Conservation (phyloP, 768 basidiomycete genomes). For the Chalciporus pseudorubinellus region DNA sequence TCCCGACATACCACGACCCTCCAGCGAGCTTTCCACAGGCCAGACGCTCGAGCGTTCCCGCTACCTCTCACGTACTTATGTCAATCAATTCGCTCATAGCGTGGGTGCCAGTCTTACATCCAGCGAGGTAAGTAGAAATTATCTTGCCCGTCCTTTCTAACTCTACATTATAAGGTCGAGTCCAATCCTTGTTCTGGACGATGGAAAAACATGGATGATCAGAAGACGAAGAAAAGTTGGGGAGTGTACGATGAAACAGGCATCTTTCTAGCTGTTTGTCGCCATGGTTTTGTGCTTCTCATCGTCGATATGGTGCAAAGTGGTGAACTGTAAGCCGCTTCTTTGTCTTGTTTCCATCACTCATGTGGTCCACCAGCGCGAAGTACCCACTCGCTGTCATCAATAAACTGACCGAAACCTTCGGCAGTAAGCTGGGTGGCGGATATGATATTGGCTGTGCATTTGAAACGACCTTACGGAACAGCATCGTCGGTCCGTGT, state of each 20-base stretch:
- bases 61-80: background rate
- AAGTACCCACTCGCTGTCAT: constrained; percentile 21
- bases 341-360: background rate
- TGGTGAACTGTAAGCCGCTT: constrained; percentile 4
- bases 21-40: background rate
- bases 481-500: constrained; percentile 7
- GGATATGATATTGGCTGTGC: constrained; percentile 26
- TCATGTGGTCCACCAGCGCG: constrained; percentile 4
- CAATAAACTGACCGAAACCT: constrained; percentile 6
- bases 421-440: constrained; percentile 5
- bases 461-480: constrained; percentile 14
- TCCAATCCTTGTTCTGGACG: background rate
- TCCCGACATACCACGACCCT: background rate
- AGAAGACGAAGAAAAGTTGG: background rate
- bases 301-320: constrained; percentile 26
- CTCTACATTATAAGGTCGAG: background rate
- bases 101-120: background rate
- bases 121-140: background rate
- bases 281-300: constrained; percentile 22
- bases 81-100: background rate
- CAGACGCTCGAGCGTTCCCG: background rate
- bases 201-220: background rate
- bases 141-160: background rate
- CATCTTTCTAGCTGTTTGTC: constrained; percentile 23
- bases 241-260: background rate